Evolutionary conservation across 2,329 filamentous ascomycete genomes (phyloP).

Genomic region (Neodidymelliopsis sp.): DNA sequence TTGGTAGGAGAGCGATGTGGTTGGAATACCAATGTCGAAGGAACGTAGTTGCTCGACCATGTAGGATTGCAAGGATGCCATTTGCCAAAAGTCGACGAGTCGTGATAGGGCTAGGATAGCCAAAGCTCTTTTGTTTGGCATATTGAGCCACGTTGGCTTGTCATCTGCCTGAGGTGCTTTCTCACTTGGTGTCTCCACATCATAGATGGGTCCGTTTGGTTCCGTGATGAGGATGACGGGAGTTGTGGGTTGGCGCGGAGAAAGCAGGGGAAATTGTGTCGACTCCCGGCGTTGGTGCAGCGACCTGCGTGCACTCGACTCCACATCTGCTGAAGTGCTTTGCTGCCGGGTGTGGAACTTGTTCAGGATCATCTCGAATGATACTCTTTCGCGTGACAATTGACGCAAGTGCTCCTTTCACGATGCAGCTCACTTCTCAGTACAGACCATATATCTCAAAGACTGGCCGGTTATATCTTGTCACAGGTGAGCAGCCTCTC

Average conservation of each 20-base stretch:
- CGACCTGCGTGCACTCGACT: conserved; percentile 14
- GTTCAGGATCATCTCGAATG: conserved; percentile 1
- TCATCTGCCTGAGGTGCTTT: neutral
- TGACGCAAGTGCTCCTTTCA: neutral
- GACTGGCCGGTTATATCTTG: conserved; percentile 16
- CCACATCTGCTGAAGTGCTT: conserved; percentile 6
- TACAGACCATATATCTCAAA: conserved; percentile 51
- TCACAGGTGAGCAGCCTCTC: conserved; percentile 10
- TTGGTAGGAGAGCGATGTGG: conserved; percentile 55
- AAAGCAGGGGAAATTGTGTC: conserved; percentile 2
- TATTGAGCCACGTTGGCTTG: conserved; percentile 49
- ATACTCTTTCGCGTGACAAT: neutral
- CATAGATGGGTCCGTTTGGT: conserved; percentile 2
- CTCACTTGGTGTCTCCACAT: conserved; percentile 4
- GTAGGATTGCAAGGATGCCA: conserved; percentile 54
- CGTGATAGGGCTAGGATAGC: conserved; percentile 48
- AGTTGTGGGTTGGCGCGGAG: conserved; percentile 5
- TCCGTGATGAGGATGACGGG: conserved; percentile 6
- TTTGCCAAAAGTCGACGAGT: conserved; percentile 56
- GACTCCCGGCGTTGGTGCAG: conserved; percentile 13
- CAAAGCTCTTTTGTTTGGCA: conserved; percentile 53
- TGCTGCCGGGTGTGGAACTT: conserved; percentile 8
- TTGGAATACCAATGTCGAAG: conserved; percentile 54
- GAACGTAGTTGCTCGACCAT: conserved; percentile 55
- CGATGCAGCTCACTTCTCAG: neutral